Evolutionary conservation across 345 rosid species (phyloP).

Genomic region (Lumnitzera racemosa): DNA sequence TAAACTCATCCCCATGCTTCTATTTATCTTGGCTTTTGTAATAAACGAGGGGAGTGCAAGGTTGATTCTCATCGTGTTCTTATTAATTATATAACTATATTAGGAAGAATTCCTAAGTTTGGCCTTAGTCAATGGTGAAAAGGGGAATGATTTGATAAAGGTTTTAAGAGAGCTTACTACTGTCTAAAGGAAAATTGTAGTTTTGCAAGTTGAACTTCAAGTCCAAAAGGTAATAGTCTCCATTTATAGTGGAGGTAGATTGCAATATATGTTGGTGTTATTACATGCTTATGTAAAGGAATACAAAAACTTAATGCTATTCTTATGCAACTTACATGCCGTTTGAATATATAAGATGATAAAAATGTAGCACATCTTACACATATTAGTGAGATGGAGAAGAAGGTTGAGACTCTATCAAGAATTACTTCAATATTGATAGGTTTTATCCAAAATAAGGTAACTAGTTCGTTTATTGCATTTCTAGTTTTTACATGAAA

Average conservation of each 20-base stretch:
- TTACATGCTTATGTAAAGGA: not conserved
- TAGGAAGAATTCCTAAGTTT: conserved; percentile 68
- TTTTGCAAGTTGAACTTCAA: conserved; percentile 94
- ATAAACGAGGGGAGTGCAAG: no score
- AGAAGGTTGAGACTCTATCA: conserved; percentile 76
- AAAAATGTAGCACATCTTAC: conserved; percentile 95
- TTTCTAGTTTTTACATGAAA: not conserved
- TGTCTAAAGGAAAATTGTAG: conserved; percentile 89
- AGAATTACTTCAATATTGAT: conserved; percentile 88
- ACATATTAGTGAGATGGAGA: conserved; percentile 91
- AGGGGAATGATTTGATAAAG: conserved; percentile 71
- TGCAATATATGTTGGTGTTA: not conserved
- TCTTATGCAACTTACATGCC: no score
- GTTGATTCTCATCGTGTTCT: no score
- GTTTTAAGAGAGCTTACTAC: conserved; percentile 78
- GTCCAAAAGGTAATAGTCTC: conserved; percentile 72
- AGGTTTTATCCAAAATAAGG: conserved; percentile 99
- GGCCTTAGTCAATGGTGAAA: conserved; percentile 46
- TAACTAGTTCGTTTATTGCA: conserved; percentile 12
- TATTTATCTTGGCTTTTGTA: no score
- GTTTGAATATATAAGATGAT: conserved; percentile 50
- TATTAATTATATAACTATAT: not conserved
- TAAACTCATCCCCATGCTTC: no score
- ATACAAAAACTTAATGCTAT: not conserved
- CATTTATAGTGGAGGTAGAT: no score